phyloP scores from a whole-genome alignment of 257 asterid genomes.

The Linderniella brevidens region DNA sequence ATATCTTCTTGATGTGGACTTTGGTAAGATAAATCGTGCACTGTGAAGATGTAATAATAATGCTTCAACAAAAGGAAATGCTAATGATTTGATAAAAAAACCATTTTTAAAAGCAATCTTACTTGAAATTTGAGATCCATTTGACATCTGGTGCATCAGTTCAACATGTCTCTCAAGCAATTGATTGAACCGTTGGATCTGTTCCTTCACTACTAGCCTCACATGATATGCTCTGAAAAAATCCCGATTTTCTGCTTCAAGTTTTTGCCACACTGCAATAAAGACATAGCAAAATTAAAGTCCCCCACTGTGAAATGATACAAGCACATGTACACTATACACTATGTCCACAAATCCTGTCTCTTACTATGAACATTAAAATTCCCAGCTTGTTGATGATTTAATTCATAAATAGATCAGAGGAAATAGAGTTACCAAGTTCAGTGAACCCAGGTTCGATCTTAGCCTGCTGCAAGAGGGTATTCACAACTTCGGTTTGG shows the following conservation, averaged over 20 bases:
- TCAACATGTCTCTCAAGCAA: conserved; percentile 74
- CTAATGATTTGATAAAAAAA: not conserved
- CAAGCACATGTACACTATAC: too few relatives aligned
- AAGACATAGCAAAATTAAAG: too few relatives aligned
- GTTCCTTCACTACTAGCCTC: conserved; percentile 72
- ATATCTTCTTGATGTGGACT: conserved; percentile 34
- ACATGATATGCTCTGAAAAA: conserved; percentile 73
- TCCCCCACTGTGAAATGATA: too few relatives aligned
- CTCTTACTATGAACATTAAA: not conserved
- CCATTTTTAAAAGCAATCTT: conserved; percentile 11
- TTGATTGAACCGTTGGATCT: conserved; percentile 57
- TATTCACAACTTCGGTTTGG: conserved; percentile 67
- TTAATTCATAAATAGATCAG: too few relatives aligned
- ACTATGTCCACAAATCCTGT: not conserved
- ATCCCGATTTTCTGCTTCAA: conserved; percentile 70
- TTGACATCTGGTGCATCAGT: conserved; percentile 48
- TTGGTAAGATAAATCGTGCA: conserved; percentile 26
- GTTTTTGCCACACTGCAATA: conserved; percentile 99
- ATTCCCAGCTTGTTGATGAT: too few relatives aligned
- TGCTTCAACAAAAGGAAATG: too few relatives aligned
- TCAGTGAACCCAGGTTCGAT: conserved; percentile 94
- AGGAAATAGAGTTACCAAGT: conserved; percentile 36
- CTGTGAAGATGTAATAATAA: conserved; percentile 14
- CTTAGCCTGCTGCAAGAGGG: conserved; percentile 68
- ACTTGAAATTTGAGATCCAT: conserved; percentile 53